phyloP scores from a whole-genome alignment of 148 eudicot genomes.

The Oxyria digyna region DNA sequence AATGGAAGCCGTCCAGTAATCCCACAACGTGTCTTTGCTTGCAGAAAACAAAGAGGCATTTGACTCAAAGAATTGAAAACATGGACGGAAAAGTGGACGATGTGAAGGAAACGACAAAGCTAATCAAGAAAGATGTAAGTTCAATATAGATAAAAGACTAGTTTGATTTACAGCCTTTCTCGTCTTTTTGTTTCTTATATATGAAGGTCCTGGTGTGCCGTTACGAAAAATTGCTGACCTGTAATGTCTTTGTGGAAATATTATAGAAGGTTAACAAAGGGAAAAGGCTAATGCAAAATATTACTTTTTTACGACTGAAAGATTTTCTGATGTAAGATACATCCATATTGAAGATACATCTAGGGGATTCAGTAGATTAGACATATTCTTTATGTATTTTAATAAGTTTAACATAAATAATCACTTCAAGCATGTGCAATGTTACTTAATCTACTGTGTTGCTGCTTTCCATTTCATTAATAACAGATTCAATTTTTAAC shows the following conservation, averaged over 20 bases:
- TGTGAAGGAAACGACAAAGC: slow-evolving; percentile 54
- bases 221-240: background rate
- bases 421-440: background rate
- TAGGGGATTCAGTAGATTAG: background rate
- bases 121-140: slow-evolving; percentile 47
- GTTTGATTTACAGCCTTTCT: background rate
- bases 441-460: background rate
- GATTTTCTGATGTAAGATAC: too few relatives aligned
- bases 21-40: background rate
- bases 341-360: slow-evolving; percentile 1
- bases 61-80: slow-evolving; percentile 74
- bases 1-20: too few relatives aligned
- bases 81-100: slow-evolving; percentile 79
- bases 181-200: background rate
- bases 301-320: background rate
- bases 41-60: slow-evolving; percentile 74
- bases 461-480: background rate
- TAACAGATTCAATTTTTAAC: slow-evolving; percentile 12
- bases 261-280: background rate
- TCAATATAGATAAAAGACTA: background rate
- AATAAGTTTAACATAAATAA: background rate
- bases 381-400: background rate
- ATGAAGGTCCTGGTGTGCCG: background rate
- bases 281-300: background rate
- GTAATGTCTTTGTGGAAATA: background rate